Evolutionary conservation across 257 asterid species (phyloP), one percentile per base, ranked within the genome.

Genomic region (Craterostigma plantagineum): DNA sequence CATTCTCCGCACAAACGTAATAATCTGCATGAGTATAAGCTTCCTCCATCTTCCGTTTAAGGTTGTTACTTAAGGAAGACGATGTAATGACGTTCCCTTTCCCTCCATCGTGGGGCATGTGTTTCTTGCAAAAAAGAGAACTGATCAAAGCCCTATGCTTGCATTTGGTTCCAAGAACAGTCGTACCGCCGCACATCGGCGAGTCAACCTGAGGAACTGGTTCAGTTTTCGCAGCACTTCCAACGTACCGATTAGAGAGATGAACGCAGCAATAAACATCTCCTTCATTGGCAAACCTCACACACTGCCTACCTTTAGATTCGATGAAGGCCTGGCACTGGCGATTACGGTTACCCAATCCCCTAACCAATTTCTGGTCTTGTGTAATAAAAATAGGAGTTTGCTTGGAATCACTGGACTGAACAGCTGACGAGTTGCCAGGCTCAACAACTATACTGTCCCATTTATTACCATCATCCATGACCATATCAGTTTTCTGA

Each of bases 101-200:
- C 42, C 55, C 74, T 40, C 67, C 75, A 59, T 73, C 82, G 3
- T 56, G 79, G 27, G 91, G 86, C 66, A 70, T 64, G 64, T 90
- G 99, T 71, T 90, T 90, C 81, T 90, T 90, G 73, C 99, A 90
- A 69, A 90, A 83, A 46, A 94, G 69, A 51, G 71, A 65, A 54
- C 96, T 94, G 9, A 50, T 53, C 17, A 90, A 61, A 34, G 99
- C 81, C 37, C 96, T 75, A 68, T 90, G 99, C 65, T 83, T 90
- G 68, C 99, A 90, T 58, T 79, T 83, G 45, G 92, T 80, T 33
- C 95, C 94, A 50, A 79, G 92, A 57, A 90, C 96, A 0, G 99
- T 90, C 55, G 94, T 83, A 43, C 99, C 99, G 62, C 75, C 92
- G 57, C 99, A 90, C 95, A 79, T 77, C 33, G 80, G 76, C 33